Evolutionary conservation across 2,329 filamentous ascomycete species (phyloP).

Genomic region (Fusarium siculi): DNA sequence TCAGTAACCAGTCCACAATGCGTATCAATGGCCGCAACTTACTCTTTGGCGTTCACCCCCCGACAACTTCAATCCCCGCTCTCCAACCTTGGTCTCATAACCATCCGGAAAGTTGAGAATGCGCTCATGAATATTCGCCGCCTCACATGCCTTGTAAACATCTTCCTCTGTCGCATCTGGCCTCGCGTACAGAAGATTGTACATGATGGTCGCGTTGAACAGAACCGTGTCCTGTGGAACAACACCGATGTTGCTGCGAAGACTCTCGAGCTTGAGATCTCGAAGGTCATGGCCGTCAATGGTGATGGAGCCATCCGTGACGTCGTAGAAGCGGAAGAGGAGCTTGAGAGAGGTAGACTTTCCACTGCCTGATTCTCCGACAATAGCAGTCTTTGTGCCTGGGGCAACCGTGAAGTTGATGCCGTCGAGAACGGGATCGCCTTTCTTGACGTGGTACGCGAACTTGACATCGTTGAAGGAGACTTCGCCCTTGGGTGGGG

Average conservation of each 20-base stretch:
- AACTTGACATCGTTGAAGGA: slow-evolving; percentile 57
- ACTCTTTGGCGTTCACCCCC: slow-evolving; percentile 71
- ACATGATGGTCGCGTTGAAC: slow-evolving; percentile 66
- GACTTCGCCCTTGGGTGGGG: slow-evolving; percentile 51
- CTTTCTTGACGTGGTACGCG: slow-evolving; percentile 53
- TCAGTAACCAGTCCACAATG: not conserved
- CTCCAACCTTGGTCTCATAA: slow-evolving; percentile 64
- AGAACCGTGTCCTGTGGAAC: slow-evolving; percentile 58
- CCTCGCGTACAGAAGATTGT: slow-evolving; percentile 65
- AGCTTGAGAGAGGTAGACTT: slow-evolving; percentile 62
- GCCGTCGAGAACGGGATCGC: slow-evolving; percentile 51
- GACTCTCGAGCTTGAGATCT: slow-evolving; percentile 53
- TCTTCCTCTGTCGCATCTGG: slow-evolving; percentile 60
- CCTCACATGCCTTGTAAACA: slow-evolving; percentile 61
- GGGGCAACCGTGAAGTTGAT: slow-evolving; percentile 56
- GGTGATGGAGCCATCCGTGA: slow-evolving; percentile 56
- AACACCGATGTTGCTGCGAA: slow-evolving; percentile 56
- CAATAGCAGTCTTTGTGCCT: slow-evolving; percentile 58
- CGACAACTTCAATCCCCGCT: slow-evolving; percentile 64
- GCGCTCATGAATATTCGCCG: slow-evolving; percentile 65
- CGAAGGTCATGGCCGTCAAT: slow-evolving; percentile 59
- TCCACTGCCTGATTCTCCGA: slow-evolving; percentile 58
- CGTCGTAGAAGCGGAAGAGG: slow-evolving; percentile 63
- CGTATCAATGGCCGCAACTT: slow-evolving; percentile 22
- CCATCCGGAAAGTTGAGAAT: slow-evolving; percentile 64